Evolutionary conservation across 805 yeast genomes (phyloP).

Genomic region (Torulaspora delbrueckii): DNA sequence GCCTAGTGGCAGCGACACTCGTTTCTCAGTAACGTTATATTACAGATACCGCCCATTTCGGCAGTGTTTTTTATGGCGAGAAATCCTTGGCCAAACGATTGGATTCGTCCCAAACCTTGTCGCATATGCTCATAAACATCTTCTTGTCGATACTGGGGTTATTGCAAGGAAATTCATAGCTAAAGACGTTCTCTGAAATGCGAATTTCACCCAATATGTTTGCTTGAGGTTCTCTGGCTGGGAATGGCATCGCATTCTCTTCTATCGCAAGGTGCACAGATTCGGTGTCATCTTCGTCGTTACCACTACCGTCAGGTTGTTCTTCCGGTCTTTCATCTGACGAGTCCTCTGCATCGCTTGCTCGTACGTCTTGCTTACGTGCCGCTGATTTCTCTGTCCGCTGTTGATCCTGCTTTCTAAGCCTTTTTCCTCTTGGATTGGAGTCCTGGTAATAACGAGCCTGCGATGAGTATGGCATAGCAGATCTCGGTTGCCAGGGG

Average conservation of each 20-base stretch:
- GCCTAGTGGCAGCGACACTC: neutral
- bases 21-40: neutral
- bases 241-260: constrained; percentile 22
- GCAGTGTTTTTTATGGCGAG: neutral
- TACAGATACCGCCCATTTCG: neutral
- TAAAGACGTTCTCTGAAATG: constrained; percentile 24
- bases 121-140: constrained; percentile 33
- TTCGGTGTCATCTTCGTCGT: constrained; percentile 20
- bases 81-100: constrained; percentile 7
- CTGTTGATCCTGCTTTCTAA: neutral
- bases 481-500: constrained; percentile 12
- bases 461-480: constrained; percentile 15
- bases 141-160: constrained; percentile 27
- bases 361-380: constrained; percentile 2
- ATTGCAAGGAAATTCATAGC: constrained; percentile 25
- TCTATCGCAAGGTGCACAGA: constrained; percentile 28
- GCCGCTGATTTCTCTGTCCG: neutral
- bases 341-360: neutral
- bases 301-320: neutral
- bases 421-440: constrained; percentile 2
- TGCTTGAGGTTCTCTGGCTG: constrained; percentile 5
- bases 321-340: neutral
- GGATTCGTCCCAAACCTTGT: constrained; percentile 34
- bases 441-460: constrained; percentile 12
- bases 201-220: constrained; percentile 27